These are phyloP conservation scores for Erigeron philadelphicus DNA, from an alignment of 140 eudicot species.

Conservation along the genomic window DNA sequence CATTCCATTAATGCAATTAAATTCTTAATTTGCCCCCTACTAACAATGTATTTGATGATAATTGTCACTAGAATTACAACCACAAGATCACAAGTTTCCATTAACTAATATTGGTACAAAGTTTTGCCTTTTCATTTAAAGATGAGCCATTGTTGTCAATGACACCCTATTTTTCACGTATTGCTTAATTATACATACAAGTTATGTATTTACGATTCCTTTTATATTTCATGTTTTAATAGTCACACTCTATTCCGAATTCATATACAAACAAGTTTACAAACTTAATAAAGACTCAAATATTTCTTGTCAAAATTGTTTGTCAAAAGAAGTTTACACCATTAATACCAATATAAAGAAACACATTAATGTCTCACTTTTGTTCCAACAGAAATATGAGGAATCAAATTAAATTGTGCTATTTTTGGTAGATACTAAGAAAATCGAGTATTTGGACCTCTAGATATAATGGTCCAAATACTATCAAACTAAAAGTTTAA, in stretches of 20 bases:
- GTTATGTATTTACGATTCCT: neutral
- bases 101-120: neutral
- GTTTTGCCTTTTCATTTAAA: constrained; percentile 22
- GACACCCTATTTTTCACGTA: constrained; percentile 20
- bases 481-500: constrained; percentile 10
- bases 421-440: neutral
- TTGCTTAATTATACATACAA: no score
- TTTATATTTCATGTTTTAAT: no score
- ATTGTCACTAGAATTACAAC: constrained; percentile 16
- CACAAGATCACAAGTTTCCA: constrained; percentile 1
- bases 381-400: neutral
- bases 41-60: constrained; percentile 5
- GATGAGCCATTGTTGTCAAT: constrained; percentile 20
- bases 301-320: neutral
- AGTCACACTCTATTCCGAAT: neutral
- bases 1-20: neutral
- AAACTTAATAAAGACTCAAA: neutral
- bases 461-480: constrained; percentile 18
- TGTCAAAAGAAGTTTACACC: neutral
- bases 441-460: constrained; percentile 18
- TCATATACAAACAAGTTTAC: neutral
- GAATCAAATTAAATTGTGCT: neutral
- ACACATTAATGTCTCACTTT: neutral
- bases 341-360: neutral
- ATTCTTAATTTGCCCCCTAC: neutral